These are phyloP conservation scores for Aspergillus cristatus DNA, from an alignment of 495 filamentous ascomycete genomes.

Conservation along the genomic window DNA sequence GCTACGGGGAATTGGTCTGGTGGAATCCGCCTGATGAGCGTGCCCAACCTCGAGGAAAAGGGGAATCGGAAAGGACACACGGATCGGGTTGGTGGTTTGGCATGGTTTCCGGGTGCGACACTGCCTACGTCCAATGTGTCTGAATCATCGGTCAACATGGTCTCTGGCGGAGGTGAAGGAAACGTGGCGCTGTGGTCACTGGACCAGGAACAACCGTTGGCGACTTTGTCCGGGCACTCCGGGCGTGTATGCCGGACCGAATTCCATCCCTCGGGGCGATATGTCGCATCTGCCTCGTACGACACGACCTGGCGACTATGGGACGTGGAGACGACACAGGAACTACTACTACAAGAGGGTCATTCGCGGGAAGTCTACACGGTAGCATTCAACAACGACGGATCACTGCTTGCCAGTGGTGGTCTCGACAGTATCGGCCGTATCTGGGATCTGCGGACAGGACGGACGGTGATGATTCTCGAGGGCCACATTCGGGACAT, in stretches of 20 bases:
- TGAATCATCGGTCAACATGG: slow-evolving; percentile 67
- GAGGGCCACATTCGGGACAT: slow-evolving; percentile 93
- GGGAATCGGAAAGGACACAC: slow-evolving; percentile 69
- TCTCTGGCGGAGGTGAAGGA: slow-evolving; percentile 85
- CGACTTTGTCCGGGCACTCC: slow-evolving; percentile 76
- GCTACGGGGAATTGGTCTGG: slow-evolving; percentile 91
- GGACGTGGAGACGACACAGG: slow-evolving; percentile 79
- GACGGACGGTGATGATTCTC: slow-evolving; percentile 90
- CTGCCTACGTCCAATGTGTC: slow-evolving; percentile 60
- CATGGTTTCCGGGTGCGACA: slow-evolving; percentile 84
- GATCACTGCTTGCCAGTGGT: slow-evolving; percentile 79
- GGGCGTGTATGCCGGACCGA: slow-evolving; percentile 85
- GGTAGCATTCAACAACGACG: slow-evolving; percentile 80
- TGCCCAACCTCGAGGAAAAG: slow-evolving; percentile 73
- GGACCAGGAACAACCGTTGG: slow-evolving; percentile 68
- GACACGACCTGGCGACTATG: slow-evolving; percentile 97
- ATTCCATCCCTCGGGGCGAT: slow-evolving; percentile 86
- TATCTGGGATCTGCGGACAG: slow-evolving; percentile 94
- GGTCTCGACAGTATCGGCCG: slow-evolving; percentile 90
- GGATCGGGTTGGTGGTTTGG: slow-evolving; percentile 78
- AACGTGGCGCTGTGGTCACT: slow-evolving; percentile 87
- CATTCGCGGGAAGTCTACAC: slow-evolving; percentile 89
- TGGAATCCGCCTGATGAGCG: slow-evolving; percentile 71
- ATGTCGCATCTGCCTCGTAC: slow-evolving; percentile 86
- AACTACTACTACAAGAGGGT: slow-evolving; percentile 86